These are phyloP conservation scores for Davidsoniella eucalypti DNA, from an alignment of 2,329 filamentous ascomycete species.

Conservation along the genomic window DNA sequence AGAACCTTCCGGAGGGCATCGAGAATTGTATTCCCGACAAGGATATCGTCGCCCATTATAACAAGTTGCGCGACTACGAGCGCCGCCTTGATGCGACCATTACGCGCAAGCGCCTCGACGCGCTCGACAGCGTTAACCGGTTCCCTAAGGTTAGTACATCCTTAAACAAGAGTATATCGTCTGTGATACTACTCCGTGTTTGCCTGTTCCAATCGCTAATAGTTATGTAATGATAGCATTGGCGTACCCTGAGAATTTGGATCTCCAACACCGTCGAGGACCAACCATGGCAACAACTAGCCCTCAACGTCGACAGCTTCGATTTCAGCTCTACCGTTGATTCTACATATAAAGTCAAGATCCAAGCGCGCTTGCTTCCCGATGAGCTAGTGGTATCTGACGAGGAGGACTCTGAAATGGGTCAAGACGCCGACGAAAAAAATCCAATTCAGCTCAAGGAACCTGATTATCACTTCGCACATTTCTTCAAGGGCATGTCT, in stretches of 20 bases:
- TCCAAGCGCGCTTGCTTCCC: slow-evolving; percentile 72
- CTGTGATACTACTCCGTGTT: too few species aligned
- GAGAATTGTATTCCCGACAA: slow-evolving; percentile 62
- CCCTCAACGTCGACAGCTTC: slow-evolving; percentile 55
- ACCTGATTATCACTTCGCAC: slow-evolving; percentile 37
- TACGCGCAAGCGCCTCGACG: slow-evolving; percentile 83
- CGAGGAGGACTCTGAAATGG: slow-evolving; percentile 25
- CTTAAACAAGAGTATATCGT: background rate
- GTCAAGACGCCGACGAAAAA: slow-evolving; percentile 28
- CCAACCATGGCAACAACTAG: slow-evolving; percentile 66
- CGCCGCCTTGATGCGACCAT: slow-evolving; percentile 79
- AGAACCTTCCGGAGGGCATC: slow-evolving; percentile 79
- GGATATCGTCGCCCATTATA: slow-evolving; percentile 69
- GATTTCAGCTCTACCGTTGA: slow-evolving; percentile 66
- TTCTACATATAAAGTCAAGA: slow-evolving; percentile 76
- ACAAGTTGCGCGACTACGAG: slow-evolving; percentile 71
- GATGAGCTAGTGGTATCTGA: slow-evolving; percentile 34
- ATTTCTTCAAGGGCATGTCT: slow-evolving; percentile 68
- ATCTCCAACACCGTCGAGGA: slow-evolving; percentile 88
- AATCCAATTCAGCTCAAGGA: slow-evolving; percentile 19
- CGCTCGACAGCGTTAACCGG: slow-evolving; percentile 63
- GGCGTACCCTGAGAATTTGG: slow-evolving; percentile 67
- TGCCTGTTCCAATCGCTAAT: background rate
- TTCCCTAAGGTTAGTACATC: slow-evolving; percentile 44
- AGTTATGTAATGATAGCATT: slow-evolving; percentile 1